Base-by-base conservation (phyloP, 1,284 basidiomycete species). In the Sporisorium exsertum region DNA sequence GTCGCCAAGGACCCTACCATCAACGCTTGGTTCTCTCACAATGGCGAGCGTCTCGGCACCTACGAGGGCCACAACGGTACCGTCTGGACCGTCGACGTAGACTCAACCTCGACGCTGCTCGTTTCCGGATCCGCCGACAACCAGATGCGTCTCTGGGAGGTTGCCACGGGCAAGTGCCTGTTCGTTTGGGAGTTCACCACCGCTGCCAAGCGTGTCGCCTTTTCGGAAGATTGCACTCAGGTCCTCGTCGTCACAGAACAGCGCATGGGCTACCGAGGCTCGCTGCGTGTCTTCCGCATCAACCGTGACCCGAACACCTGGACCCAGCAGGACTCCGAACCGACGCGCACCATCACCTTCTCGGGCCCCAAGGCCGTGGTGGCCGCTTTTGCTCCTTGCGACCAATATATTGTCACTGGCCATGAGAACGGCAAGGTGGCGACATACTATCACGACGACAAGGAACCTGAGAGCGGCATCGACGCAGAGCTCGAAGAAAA, bases 1-100 rank as follows among this genome's bases (percentile, higher is more conserved):
- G 94, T 92, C 83, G 95, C 94, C 82, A 99, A 99, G 89, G 96
- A 99, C 86, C 90, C 92, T 82, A 87, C 94, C 81, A 94, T 98
- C 87, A 98, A 97, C 85, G 94, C 94, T 55, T 97, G 95, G 95
- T 98, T 91, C 87, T 93, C 95, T n/a, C 94, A 97, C 84, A 99
- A 99, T 84, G 97, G 97, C 77, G 96, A 99, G 88, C 89, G 97
- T 68, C 87, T 99, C 81, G 97, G 96, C 53, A 99, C 97, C 63
- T 98, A 97, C 86, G 91, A 94, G 62, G 97, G 95, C 49, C 92
- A 98, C 87, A 98, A 98, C 85, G 96, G 96, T 78, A 90, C 93
- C 2, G 93, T 99, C 37, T 98, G 97, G 96, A 95, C 94, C 65
- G 90, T 97, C 78, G 95, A 97, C 86, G 91, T 94, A 65, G 96